These are phyloP conservation scores for Trichosanthes truncata DNA, from an alignment of 306 rosid genomes.

Conservation along the genomic window DNA sequence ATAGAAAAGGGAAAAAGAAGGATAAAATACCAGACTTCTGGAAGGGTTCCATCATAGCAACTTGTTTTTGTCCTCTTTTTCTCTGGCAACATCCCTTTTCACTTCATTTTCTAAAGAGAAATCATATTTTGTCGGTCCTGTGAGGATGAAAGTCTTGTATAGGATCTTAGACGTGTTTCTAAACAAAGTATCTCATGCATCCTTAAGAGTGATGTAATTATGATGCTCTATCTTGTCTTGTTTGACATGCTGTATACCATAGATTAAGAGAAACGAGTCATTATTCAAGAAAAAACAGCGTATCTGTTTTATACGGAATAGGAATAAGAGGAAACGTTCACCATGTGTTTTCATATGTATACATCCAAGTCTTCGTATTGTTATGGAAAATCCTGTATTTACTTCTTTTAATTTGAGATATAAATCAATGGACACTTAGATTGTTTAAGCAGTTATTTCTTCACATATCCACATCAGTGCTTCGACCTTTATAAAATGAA, in stretches of 20 bases:
- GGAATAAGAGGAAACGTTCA: not conserved
- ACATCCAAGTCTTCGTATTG: not conserved
- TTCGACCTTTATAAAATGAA: not conserved
- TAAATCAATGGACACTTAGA: not conserved
- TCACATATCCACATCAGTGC: not conserved
- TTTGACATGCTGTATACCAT: not conserved
- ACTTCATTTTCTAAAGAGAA: not conserved
- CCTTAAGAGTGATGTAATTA: not conserved
- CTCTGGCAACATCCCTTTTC: not conserved
- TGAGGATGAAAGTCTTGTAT: not conserved
- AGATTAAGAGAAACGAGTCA: not conserved
- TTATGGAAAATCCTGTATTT: not conserved
- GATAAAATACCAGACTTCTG: conserved; percentile 2
- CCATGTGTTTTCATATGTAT: not conserved
- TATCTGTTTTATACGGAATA: not conserved
- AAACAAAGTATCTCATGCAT: not conserved
- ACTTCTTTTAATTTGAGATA: not conserved
- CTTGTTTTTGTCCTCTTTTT: conserved; percentile 22
- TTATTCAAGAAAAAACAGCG: not conserved
- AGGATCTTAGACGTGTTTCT: not conserved
- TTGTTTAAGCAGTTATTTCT: not conserved
- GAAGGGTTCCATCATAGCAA: conserved; percentile 16
- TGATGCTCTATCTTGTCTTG: not conserved
- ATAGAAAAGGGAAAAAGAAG: conserved; percentile 9
- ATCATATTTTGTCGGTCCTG: not conserved